These are phyloP conservation scores for Cladosporium cucumerinum DNA, from an alignment of 2,329 filamentous ascomycete species.

Conservation along the genomic window DNA sequence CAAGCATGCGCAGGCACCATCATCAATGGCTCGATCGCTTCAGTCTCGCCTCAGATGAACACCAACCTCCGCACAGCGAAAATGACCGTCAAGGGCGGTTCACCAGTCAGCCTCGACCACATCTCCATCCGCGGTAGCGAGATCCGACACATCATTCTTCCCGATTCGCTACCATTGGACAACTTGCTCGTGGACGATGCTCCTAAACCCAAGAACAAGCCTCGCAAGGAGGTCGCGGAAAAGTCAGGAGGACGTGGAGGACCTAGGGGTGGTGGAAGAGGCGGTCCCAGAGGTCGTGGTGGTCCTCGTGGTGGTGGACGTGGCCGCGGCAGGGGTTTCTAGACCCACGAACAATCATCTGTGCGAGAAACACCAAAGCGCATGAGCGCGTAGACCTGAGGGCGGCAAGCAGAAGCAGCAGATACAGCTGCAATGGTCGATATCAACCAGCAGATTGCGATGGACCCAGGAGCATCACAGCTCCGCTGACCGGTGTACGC, in stretches of 20 bases:
- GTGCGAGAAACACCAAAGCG: neutral
- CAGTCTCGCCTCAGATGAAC: constrained; percentile 98
- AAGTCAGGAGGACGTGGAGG: constrained; percentile 51
- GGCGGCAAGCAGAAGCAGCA: neutral
- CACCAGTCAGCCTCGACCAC: constrained; percentile 82
- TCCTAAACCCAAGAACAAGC: constrained; percentile 99
- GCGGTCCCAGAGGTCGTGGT: constrained; percentile 44
- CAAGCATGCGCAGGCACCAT: constrained; percentile 67
- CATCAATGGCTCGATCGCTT: constrained; percentile 93
- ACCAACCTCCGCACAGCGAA: constrained; percentile 92
- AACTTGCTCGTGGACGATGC: constrained; percentile 94
- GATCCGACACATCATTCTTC: constrained; percentile 94
- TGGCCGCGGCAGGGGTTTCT: constrained; percentile 28
- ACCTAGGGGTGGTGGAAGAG: constrained; percentile 46
- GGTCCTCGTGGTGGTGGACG: constrained; percentile 38
- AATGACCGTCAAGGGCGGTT: constrained; percentile 87
- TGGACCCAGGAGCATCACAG: neutral
- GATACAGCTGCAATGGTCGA: neutral
- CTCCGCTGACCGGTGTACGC: neutral
- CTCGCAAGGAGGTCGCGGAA: constrained; percentile 74
- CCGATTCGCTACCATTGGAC: constrained; percentile 90
- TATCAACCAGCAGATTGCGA: neutral
- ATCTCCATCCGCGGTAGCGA: constrained; percentile 97
- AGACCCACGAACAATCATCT: neutral
- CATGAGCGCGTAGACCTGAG: neutral